Evolutionary conservation across 352 stramenopile genomes (phyloP).

Genomic region (Halophytophthora polymorphica): DNA sequence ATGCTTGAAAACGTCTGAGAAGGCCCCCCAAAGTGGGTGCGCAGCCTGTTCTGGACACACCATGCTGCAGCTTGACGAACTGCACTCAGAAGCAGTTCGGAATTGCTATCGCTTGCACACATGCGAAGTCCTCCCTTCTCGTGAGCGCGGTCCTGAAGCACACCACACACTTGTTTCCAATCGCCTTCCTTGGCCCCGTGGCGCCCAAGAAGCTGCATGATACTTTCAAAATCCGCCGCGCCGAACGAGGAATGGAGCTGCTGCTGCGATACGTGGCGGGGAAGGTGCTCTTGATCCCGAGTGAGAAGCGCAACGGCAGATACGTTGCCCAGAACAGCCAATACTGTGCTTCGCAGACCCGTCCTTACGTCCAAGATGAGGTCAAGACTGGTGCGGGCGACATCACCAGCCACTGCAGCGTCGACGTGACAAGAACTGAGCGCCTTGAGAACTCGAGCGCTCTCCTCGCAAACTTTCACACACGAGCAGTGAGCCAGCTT

Average conservation of each 20-base stretch:
- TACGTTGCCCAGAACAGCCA: conserved; percentile 13
- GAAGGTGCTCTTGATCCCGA: conserved; percentile 3
- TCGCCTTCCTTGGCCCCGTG: conserved; percentile 24
- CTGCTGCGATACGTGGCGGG: conserved; percentile 5
- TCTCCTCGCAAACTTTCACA: conserved; percentile 20
- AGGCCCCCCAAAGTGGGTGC: conserved; percentile 72
- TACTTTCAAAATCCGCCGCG: conserved; percentile 40
- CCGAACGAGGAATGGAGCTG: conserved; percentile 31
- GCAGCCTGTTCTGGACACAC: conserved; percentile 69
- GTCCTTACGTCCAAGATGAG: conserved; percentile 19
- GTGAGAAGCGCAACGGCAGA: conserved; percentile 17
- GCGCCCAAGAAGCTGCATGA: conserved; percentile 33
- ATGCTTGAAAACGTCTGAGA: conserved; percentile 74
- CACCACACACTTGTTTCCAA: conserved; percentile 33
- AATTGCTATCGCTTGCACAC: conserved; percentile 9
- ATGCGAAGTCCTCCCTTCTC: neutral
- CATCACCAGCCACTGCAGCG: conserved; percentile 9
- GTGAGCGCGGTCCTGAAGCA: conserved; percentile 16
- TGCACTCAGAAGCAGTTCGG: conserved; percentile 21
- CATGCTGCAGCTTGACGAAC: conserved; percentile 58
- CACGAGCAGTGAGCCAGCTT: conserved; percentile 10
- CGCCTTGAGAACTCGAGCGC: conserved; percentile 22
- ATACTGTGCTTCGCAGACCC: conserved; percentile 7
- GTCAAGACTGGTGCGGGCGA: conserved; percentile 20
- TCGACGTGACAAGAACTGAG: conserved; percentile 10